Base-by-base conservation (phyloP, 192 early-diverging fungal species). In the Coemansia sp. region DNA sequence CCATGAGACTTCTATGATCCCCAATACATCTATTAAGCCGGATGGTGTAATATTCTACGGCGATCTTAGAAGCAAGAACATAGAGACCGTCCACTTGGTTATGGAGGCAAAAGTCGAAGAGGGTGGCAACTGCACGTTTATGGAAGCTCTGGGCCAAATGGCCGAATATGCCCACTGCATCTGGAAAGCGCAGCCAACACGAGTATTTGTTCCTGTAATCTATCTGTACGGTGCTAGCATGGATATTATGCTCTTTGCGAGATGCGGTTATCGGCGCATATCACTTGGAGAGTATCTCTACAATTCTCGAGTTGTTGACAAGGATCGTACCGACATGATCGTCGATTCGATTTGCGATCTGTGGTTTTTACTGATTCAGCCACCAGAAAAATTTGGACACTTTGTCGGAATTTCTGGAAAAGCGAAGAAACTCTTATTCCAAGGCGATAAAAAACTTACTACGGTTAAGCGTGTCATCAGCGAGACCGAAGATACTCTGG, bases 161-260 rank as follows among this genome's bases (percentile, higher is more conserved):
- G n/a, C n/a, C n/a, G n/a, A n/a, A n/a, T n/a, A n/a, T n/a, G n/a
- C n/a, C n/a, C n/a, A n/a, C n/a, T n/a, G n/a, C n/a, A n/a, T n/a
- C 3, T 59, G 46, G 58, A 23, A 41, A 24, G 38, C 47, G 6
- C 58, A 59, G 38, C 30, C 33, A 14, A 59, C 58, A 11, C 58
- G 58, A 1, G 22, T 22, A 11, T 59, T 59, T 51, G 48, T 59
- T 8, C 58, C 58, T 0, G 48, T 50, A 9, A 13, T 59, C 1
- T 27, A 51, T 0, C 6, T 59, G 0, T 38, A 41, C 23, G 58
- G 48, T 7, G 2, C 46, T 22, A 9, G 14, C 13, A 9, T 59
- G 18, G 34, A 34, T 1, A 9, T 59, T 4, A n/a, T 59, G 11
- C 23, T 50, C 1, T 59, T 59, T 59, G 58, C 22, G 24, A 40